Percentiles rank a stretch among this genome's conserved stretches.
These are phyloP conservation scores for Sugiyamaella japonica DNA, from an alignment of 1,139 yeast genomes.

Conservation along the genomic window DNA sequence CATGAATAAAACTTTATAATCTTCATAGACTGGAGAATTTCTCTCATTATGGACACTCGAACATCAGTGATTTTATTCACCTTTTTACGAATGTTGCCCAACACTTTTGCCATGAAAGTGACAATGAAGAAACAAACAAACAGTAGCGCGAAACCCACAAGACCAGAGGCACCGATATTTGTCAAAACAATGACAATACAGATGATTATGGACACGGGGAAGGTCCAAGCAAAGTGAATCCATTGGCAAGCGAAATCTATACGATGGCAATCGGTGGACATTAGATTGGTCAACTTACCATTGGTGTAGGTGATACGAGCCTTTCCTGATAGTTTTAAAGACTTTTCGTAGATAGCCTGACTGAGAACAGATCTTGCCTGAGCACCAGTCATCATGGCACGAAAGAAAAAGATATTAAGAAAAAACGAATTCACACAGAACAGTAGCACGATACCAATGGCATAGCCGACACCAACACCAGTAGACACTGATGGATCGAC, in stretches of 20 bases:
- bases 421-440: conserved; percentile 52
- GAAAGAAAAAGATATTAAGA: conserved; percentile 63
- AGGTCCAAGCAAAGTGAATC: conserved; percentile 62
- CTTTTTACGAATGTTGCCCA: conserved; percentile 47
- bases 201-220: conserved; percentile 65
- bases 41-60: conserved; percentile 62
- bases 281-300: conserved; percentile 69
- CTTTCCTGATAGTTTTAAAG: conserved; percentile 59
- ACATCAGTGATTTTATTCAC: conserved; percentile 55
- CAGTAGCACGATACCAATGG: conserved; percentile 54
- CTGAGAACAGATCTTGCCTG: conserved; percentile 66
- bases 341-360: conserved; percentile 64
- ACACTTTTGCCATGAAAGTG: conserved; percentile 39
- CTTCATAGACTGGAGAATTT: conserved; percentile 62
- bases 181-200: conserved; percentile 62
- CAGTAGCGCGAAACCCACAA: conserved; percentile 60
- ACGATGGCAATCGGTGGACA: conserved; percentile 78
- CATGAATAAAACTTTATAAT: conserved; percentile 73
- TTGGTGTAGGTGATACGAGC: conserved; percentile 61
- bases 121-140: conserved; percentile 37
- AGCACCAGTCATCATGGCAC: conserved; percentile 64
- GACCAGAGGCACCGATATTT: conserved; percentile 71
- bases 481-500: conserved; percentile 28
- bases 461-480: conserved; percentile 61
- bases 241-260: conserved; percentile 74